Evolutionary conservation across 73 alveolate species (phyloP).

Genomic region (Paramecium pentaurelia): DNA sequence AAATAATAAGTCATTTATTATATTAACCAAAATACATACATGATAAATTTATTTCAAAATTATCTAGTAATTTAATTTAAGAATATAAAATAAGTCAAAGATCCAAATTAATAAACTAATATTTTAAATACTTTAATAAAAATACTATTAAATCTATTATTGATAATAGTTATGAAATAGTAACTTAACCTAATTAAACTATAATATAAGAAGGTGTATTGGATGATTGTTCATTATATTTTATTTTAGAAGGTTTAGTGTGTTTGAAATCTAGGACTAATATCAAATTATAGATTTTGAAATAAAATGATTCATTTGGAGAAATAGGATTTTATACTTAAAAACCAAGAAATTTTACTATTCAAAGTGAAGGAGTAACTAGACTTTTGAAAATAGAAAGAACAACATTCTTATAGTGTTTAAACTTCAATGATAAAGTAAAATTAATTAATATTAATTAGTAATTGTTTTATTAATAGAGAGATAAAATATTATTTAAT

Average conservation of each 20-base stretch:
- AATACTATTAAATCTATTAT: not conserved
- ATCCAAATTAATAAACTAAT: not conserved
- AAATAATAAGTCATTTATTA: not conserved
- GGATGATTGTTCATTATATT: conserved; percentile 37
- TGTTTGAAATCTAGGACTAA: not conserved
- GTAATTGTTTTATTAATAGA: not conserved
- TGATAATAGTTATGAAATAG: not conserved
- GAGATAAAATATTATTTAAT: not conserved
- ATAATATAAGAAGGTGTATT: not conserved
- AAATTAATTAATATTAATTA: not conserved
- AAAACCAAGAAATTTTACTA: not conserved
- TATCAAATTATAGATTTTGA: not conserved
- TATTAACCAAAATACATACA: not conserved
- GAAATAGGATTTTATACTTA: conserved; percentile 9
- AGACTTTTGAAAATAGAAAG: not conserved
- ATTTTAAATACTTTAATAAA: not conserved
- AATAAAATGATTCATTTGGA: not conserved
- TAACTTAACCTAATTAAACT: not conserved
- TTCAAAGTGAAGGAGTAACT: not conserved
- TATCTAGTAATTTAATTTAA: not conserved
- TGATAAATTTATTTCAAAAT: not conserved
- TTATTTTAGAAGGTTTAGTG: not conserved
- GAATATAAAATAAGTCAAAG: not conserved
- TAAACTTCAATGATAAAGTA: not conserved
- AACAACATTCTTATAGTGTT: not conserved